phyloP scores from a whole-genome alignment of 305 asterid species.

The Fraxinus dipetala region DNA sequence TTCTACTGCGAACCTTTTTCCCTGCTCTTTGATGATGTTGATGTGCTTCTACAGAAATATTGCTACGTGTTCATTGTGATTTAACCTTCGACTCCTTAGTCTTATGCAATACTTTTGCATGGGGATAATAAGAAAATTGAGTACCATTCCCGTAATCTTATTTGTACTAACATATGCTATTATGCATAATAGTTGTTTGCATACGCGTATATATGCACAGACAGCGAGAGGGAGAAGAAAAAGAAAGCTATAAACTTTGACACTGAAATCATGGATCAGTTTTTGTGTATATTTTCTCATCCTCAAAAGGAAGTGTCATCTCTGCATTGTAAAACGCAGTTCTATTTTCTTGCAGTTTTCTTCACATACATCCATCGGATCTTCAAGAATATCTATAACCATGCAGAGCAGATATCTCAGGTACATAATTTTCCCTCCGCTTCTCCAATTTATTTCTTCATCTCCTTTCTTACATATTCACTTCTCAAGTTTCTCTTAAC shows the following conservation, averaged over 20 bases:
- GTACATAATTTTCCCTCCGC: constrained; percentile 30
- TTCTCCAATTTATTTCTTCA: too few species aligned
- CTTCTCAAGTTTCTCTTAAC: background rate
- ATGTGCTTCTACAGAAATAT: background rate
- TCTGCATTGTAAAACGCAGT: constrained; percentile 10
- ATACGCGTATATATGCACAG: too few species aligned
- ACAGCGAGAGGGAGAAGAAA: too few species aligned
- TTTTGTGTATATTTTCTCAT: too few species aligned
- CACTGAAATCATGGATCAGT: too few species aligned
- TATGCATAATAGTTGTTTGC: too few species aligned
- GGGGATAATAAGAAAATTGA: too few species aligned
- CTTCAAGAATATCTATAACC: constrained; percentile 75
- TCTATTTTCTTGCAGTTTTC: constrained; percentile 57
- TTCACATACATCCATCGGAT: constrained; percentile 71
- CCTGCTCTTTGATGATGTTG: background rate
- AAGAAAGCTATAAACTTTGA: too few species aligned
- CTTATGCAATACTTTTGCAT: background rate
- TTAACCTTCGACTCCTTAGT: background rate
- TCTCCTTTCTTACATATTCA: background rate
- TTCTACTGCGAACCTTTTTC: background rate
- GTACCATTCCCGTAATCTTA: too few species aligned
- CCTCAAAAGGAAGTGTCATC: background rate
- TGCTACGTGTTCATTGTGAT: background rate
- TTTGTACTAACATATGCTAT: too few species aligned
- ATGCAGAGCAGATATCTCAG: constrained; percentile 90